Evolutionary conservation across 495 filamentous ascomycete genomes (phyloP), one percentile per base, ranked within the genome.

Genomic region (Sporormia fimetaria): DNA sequence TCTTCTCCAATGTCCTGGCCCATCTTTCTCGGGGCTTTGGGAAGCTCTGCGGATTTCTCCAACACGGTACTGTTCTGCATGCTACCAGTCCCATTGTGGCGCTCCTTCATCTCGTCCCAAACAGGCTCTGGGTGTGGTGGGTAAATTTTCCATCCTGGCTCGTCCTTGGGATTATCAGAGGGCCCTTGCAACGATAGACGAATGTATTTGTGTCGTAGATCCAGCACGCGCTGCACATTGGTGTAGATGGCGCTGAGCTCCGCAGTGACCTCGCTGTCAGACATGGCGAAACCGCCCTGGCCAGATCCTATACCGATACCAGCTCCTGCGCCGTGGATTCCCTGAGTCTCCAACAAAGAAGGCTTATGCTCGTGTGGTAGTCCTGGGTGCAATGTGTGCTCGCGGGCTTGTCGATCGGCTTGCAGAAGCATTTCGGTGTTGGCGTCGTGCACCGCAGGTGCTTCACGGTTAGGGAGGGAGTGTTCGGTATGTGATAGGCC

Each of bases 1-100:
- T 92, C 86, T 57, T 81, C 82, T 6, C 90, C 90, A 50, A 95
- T 85, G 47, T 94, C 74, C 47, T 90, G 73, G 4, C 92, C 92
- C 44, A 82, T 80, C 57, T 98, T 98, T 40, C 90, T 50, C 12
- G 62, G 54, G 15, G 63, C 60, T 30, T 59, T 62, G 1, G 49
- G 28, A 24, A 49, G 44, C 11, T 42, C 36, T 17, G 8, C 18
- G 14, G 46, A 37, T 28, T n/a, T n/a, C n/a, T 52, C 51, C 10
- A 79, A 46, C 11, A 73, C 55, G 38, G 61, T 52, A 47, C 73
- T 79, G 52, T 72, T 78, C 45, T 60, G 63, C 60, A 76, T 48
- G 50, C 74, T 78, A 39, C 66, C 44, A 10, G 33, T 14, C 6
- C 36, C 29, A 23, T 44, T 51, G 21, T 49, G 34, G 12, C 64